Percentiles rank a stretch among this genome's conserved stretches.
phyloP scores from a whole-genome alignment of 805 yeast genomes.

The Candida palmyrensis region DNA sequence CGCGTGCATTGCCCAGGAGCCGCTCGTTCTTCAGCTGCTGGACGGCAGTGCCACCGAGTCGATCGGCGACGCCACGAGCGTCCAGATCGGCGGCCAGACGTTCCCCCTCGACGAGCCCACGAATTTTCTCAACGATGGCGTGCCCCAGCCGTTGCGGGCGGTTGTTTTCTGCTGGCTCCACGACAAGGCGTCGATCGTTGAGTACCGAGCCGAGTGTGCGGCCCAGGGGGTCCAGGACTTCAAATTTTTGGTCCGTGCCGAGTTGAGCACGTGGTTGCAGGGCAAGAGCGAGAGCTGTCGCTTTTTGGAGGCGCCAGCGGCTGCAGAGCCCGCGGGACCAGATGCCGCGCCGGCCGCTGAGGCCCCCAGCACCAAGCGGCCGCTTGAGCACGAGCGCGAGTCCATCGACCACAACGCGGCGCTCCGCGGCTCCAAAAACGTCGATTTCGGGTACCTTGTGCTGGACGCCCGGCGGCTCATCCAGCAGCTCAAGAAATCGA shows the following conservation, averaged over 20 bases:
- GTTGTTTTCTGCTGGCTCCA: constrained; percentile 76
- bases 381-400: constrained; percentile 41
- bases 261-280: constrained; percentile 73
- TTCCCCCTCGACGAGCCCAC: constrained; percentile 44
- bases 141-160: constrained; percentile 48
- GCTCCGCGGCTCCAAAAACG: constrained; percentile 60
- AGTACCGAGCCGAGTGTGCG: constrained; percentile 72
- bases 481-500: constrained; percentile 39
- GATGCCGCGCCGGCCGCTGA: constrained; percentile 4
- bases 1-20: constrained; percentile 1
- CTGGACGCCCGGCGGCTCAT: constrained; percentile 62
- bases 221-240: constrained; percentile 60
- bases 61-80: constrained; percentile 32
- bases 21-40: background rate
- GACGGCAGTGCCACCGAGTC: constrained; percentile 12
- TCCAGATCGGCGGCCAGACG: constrained; percentile 20
- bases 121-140: constrained; percentile 48
- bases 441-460: constrained; percentile 63
- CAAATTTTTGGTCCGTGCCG: constrained; percentile 80
- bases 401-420: constrained; percentile 56
- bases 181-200: constrained; percentile 70
- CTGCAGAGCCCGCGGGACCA: constrained; percentile 4
- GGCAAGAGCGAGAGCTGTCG: constrained; percentile 62
- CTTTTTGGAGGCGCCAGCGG: constrained; percentile 20
- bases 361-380: constrained; percentile 16